Percentiles rank a stretch among this genome's conserved stretches.
phyloP scores from a whole-genome alignment of 176 grass and related monocot species.

The Lolium rigidum region DNA sequence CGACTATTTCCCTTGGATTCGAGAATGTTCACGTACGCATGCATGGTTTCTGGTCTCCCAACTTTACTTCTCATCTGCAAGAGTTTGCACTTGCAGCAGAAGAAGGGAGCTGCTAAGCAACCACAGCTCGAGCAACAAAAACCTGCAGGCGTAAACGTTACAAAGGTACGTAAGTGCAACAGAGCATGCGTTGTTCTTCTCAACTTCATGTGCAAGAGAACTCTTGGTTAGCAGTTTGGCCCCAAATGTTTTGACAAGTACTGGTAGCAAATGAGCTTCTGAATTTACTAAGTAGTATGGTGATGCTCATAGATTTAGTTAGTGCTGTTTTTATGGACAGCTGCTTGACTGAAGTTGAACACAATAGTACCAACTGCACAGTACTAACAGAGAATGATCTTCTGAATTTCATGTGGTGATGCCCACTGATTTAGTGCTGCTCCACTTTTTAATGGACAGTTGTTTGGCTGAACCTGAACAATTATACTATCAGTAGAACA shows the following conservation, averaged over 20 bases:
- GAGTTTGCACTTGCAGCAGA: not conserved
- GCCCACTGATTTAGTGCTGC: too few relatives aligned
- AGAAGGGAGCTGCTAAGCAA: not conserved
- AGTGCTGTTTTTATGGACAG: not conserved
- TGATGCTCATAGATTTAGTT: too few relatives aligned
- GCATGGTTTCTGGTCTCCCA: not conserved
- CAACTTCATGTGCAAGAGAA: too few relatives aligned
- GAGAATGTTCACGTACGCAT: not conserved
- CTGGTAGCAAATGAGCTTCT: not conserved
- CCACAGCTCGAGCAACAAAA: not conserved
- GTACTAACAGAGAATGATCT: too few relatives aligned
- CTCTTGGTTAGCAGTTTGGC: too few relatives aligned
- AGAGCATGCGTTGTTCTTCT: too few relatives aligned
- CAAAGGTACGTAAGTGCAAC: constrained; percentile 12
- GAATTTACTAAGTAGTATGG: not conserved
- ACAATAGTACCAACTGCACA: too few relatives aligned
- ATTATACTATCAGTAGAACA: too few relatives aligned
- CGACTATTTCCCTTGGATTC: not conserved
- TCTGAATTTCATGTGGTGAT: too few relatives aligned
- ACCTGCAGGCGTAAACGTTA: not conserved
- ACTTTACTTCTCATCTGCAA: not conserved
- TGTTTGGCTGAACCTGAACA: not conserved
- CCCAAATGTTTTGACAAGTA: not conserved
- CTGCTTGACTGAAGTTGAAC: too few relatives aligned
- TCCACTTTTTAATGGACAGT: not conserved